Evolutionary conservation across 2,329 filamentous ascomycete species (phyloP).

Genomic region (Fusarium torreyae): DNA sequence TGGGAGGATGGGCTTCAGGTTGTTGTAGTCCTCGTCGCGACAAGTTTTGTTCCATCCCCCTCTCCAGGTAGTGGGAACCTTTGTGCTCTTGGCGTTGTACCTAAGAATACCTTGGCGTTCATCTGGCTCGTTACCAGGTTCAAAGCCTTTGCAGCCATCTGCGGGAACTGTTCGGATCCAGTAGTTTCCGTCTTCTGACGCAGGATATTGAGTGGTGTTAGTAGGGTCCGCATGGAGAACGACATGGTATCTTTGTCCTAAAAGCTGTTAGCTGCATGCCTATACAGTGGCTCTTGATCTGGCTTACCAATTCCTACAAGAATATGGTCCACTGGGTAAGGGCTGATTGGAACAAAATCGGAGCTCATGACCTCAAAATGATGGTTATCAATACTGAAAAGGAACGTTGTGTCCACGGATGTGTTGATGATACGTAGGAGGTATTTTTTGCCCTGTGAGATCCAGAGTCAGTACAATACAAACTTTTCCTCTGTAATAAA

Average conservation of each 20-base stretch:
- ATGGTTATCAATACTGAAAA: constrained; percentile 10
- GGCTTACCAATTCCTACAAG: not conserved
- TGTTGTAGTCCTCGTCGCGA: too few species aligned
- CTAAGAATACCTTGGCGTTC: not conserved
- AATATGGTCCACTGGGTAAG: constrained; percentile 3
- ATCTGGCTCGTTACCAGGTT: too few species aligned
- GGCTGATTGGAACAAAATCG: constrained; percentile 13
- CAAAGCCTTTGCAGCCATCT: too few species aligned
- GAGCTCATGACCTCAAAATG: constrained; percentile 8
- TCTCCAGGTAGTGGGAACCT: constrained; percentile 4
- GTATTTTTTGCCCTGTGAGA: not conserved
- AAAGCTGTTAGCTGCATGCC: too few species aligned
- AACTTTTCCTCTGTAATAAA: too few species aligned
- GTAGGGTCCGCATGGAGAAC: too few species aligned
- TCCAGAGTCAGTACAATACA: not conserved
- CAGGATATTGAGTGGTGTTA: too few species aligned
- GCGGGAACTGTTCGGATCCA: too few species aligned
- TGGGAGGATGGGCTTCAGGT: not conserved
- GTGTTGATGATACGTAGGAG: constrained; percentile 15
- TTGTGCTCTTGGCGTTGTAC: not conserved
- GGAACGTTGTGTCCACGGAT: not conserved
- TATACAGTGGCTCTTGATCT: not conserved
- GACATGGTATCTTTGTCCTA: too few species aligned
- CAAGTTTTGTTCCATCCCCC: not conserved
- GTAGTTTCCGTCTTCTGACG: too few species aligned